Evolutionary conservation across 2,329 filamentous ascomycete species (phyloP).

Genomic region (Emericellopsis cladophorae): DNA sequence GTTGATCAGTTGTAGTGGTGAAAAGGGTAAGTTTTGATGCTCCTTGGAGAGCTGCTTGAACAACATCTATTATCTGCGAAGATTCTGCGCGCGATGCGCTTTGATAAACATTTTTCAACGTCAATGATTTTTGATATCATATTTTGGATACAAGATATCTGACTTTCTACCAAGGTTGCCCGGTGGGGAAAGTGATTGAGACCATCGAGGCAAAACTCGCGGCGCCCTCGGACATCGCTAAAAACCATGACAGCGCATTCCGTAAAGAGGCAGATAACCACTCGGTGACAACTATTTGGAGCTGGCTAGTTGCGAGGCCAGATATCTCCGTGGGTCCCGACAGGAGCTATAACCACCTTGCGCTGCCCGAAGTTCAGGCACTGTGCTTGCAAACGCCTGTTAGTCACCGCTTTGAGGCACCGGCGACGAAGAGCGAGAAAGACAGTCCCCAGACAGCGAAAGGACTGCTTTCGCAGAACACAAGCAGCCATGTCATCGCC

Average conservation of each 20-base stretch:
- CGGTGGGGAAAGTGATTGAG: no score
- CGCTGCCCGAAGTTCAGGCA: slow-evolving; percentile 18
- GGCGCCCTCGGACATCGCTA: no score
- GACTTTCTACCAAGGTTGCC: no score
- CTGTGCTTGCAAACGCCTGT: not conserved
- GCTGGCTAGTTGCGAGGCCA: slow-evolving; percentile 18
- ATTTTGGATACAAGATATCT: no score
- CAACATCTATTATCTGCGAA: no score
- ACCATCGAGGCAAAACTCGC: no score
- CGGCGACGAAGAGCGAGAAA: not conserved
- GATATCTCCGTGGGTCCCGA: slow-evolving; percentile 21
- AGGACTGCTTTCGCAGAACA: no score
- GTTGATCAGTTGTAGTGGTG: slow-evolving; percentile 22
- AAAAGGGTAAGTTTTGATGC: slow-evolving; percentile 16
- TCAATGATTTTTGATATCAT: no score
- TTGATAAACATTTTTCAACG: no score
- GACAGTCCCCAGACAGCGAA: not conserved
- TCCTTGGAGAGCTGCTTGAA: no score
- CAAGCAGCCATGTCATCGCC: no score
- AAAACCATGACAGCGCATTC: slow-evolving; percentile 6
- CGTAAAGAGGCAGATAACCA: slow-evolving; percentile 10
- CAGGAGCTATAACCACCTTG: slow-evolving; percentile 22
- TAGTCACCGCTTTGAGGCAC: not conserved
- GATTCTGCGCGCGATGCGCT: no score
- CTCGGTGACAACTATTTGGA: slow-evolving; percentile 15